Evolutionary conservation across 345 rosid species (phyloP), one percentile per base, ranked within the genome.

Genomic region (Rhizophora apiculata): DNA sequence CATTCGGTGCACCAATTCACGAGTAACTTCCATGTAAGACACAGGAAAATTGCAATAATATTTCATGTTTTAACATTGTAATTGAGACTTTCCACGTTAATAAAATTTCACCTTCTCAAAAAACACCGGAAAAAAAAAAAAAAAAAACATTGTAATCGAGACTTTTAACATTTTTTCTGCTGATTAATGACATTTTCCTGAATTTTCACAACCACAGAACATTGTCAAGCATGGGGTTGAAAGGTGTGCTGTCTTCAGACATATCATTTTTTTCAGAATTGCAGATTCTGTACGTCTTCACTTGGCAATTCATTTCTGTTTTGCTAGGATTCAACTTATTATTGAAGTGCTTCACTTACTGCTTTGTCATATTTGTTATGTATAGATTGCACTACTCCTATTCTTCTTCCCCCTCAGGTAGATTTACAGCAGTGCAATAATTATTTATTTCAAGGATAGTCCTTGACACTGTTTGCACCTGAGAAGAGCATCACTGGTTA

Each of bases 181-280:
- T 34, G 1, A 13, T 4, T 11, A 60, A 52, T 55, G 16, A 9
- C 36, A 30, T 55, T 68, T 5, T 54, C 46, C 67, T 36, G 18
- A 10, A 26, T 34, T 2, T 27, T 68, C 54, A 72, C 65, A 79
- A 31, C 65, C 82, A 68, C 86, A 96, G 99, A 84, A 77, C 76
- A 48, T 62, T 96, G 73, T 74, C 88, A 30, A 80, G 76, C 75
- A 81, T 82, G 72, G 74, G 82, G 62, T 71, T 96, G 81, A 68
- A 59, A 43, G 99, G 98, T 53, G 43, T 9, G 32, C 85, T 96
- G 16, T 22, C 85, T 0, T 81, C 81, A 32, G 97, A 96, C 70
- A 73, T 96, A 32, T 61, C 84, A 49, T 8, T 51, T 22, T 74
- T 96, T 70, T 18, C 90, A 3, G 96, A 92, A 62, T 69, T 96